phyloP scores from a whole-genome alignment of 805 yeast species.

The Jamesozyma jinghongensis region DNA sequence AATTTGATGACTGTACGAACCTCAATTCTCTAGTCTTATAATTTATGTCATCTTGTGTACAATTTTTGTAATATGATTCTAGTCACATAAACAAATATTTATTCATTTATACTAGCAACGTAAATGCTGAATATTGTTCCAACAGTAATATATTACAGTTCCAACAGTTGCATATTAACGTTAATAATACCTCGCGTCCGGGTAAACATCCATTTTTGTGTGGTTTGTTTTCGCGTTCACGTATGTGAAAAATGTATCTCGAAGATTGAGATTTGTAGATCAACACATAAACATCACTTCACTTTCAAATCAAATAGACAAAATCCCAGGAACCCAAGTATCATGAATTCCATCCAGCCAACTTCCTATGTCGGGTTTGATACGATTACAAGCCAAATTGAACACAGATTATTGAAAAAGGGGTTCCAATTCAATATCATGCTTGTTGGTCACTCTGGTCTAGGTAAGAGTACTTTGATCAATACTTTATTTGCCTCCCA shows the following conservation, averaged over 20 bases:
- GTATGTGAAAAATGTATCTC: background rate
- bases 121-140: no score
- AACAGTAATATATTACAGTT: no score
- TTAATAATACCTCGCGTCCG: no score
- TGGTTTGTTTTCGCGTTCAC: background rate
- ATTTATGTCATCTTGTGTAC: no score
- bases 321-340: background rate
- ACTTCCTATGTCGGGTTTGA: conserved; percentile 88
- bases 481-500: conserved; percentile 85
- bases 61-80: no score
- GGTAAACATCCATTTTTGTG: background rate
- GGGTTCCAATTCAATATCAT: conserved; percentile 92
- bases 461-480: conserved; percentile 87
- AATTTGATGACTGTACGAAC: no score
- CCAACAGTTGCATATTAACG: no score
- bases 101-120: no score
- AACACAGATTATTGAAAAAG: conserved; percentile 78
- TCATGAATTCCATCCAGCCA: conserved; percentile 36
- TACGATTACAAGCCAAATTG: conserved; percentile 91
- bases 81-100: no score
- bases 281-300: no score
- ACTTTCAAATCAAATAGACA: background rate
- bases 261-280: background rate
- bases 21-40: no score
- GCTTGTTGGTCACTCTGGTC: conserved; percentile 89